Evolutionary conservation across 306 rosid genomes (phyloP).

Genomic region (Begonia loranthoides): DNA sequence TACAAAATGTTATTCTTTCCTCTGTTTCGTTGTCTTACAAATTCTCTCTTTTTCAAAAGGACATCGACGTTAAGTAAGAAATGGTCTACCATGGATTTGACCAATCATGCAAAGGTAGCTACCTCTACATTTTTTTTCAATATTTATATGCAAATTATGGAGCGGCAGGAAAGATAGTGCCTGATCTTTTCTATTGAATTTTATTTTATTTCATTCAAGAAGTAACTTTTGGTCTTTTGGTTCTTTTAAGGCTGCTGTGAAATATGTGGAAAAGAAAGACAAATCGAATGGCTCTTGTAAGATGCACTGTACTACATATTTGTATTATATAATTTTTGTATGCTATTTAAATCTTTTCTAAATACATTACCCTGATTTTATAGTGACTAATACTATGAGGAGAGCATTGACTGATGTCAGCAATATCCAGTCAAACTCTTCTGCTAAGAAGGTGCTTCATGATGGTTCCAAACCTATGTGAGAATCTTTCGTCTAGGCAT

Average conservation of each 20-base stretch:
- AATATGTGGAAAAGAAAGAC: constrained; percentile 30
- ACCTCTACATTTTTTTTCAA: constrained; percentile 1
- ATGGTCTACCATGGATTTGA: constrained; percentile 14
- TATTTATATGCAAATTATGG: constrained; percentile 2
- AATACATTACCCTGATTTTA: constrained; percentile 10
- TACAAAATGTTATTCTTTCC: neutral
- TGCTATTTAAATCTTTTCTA: constrained; percentile 2
- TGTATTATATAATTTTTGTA: neutral
- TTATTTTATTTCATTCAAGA: neutral
- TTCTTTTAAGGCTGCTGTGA: constrained; percentile 31
- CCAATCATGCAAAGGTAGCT: constrained; percentile 36
- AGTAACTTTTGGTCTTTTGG: constrained; percentile 10
- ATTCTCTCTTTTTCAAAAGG: constrained; percentile 23
- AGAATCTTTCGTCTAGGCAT: constrained; percentile 11
- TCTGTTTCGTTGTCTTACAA: neutral
- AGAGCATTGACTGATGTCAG: constrained; percentile 73
- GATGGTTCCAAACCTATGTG: constrained; percentile 42
- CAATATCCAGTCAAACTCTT: constrained; percentile 37
- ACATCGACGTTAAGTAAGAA: constrained; percentile 20
- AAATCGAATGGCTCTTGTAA: constrained; percentile 34
- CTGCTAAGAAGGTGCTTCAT: constrained; percentile 12
- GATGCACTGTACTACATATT: constrained; percentile 11
- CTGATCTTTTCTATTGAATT: neutral
- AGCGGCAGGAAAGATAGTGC: neutral
- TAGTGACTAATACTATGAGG: constrained; percentile 35